Conservation (phyloP, 2,329 filamentous ascomycete species). For the Alternaria arbusti region DNA sequence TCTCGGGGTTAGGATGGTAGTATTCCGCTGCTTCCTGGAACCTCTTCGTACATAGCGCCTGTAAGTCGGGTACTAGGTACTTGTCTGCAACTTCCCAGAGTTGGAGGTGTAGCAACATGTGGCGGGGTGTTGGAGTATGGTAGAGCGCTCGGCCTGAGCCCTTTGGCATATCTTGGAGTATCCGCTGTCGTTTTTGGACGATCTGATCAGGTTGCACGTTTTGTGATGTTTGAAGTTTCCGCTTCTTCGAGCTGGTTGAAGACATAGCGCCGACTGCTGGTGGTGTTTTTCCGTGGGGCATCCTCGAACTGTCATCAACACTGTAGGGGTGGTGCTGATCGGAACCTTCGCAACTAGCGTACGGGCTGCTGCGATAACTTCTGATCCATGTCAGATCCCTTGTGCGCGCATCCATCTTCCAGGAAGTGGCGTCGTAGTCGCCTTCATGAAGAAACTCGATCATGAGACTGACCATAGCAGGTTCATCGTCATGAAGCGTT, state of each 20-base stretch:
- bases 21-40: not conserved
- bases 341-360: not conserved
- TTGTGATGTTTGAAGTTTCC: not conserved
- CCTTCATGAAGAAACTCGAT: not conserved
- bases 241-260: not conserved
- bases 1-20: not conserved
- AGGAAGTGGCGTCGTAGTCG: not conserved
- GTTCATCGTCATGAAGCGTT: not conserved
- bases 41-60: not conserved
- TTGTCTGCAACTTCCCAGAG: not conserved
- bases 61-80: not conserved
- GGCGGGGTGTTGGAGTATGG: not conserved
- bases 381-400: not conserved
- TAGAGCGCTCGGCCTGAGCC: not conserved
- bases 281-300: not conserved
- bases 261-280: not conserved
- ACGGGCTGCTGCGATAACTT: not conserved
- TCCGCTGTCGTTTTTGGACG: not conserved
- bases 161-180: not conserved
- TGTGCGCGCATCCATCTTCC: not conserved
- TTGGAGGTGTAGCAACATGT: not conserved
- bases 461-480: not conserved
- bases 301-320: not conserved
- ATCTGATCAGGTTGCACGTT: fast-evolving
- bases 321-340: not conserved